Conservation (phyloP, 176 grass and related monocot genomes). For the Alopecurus myosuroides region DNA sequence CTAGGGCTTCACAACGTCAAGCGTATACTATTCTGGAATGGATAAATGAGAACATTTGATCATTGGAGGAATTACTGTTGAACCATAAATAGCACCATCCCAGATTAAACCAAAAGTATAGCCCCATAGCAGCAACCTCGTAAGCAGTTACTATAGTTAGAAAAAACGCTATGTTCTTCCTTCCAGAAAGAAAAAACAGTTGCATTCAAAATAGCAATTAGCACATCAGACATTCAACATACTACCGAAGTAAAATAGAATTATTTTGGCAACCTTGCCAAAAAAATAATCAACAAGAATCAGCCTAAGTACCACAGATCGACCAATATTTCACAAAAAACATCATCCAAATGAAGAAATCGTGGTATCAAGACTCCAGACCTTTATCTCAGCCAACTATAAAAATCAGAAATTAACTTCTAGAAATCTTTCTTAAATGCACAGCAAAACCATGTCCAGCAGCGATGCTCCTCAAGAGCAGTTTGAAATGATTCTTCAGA, state of each 20-base stretch:
- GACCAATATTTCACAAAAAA: background rate
- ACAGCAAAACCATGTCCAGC: background rate
- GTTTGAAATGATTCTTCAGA: background rate
- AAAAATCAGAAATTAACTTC: background rate
- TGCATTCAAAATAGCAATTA: background rate
- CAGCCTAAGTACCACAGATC: background rate
- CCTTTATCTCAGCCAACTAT: background rate
- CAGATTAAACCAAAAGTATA: slow-evolving; percentile 7
- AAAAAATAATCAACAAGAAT: background rate
- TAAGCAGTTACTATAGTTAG: background rate
- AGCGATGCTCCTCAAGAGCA: background rate
- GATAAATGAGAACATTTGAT: background rate
- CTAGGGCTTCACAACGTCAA: background rate
- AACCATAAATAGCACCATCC: background rate
- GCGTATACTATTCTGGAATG: background rate
- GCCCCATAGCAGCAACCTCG: background rate
- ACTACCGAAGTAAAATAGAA: background rate
- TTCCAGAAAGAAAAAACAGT: background rate
- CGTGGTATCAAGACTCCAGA: background rate
- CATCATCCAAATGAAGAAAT: background rate
- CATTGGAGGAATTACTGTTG: background rate
- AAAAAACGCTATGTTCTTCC: background rate
- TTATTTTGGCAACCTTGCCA: background rate
- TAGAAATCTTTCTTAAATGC: background rate
- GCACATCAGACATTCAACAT: background rate